Evolutionary conservation across 2,329 filamentous ascomycete genomes (phyloP), one percentile per base, ranked within the genome.

Genomic region (Xylaria multiplex): DNA sequence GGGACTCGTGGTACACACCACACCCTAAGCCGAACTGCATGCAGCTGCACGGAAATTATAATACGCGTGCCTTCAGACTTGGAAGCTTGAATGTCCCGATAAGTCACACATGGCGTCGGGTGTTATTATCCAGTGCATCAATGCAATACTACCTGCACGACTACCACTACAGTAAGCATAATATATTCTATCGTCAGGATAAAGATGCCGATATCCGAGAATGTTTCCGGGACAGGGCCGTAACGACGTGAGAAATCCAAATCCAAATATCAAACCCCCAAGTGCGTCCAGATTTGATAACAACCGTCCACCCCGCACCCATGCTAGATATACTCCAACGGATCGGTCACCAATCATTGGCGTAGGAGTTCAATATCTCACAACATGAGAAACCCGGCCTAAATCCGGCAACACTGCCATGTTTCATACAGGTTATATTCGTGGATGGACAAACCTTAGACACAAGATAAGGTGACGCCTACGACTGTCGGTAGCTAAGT

Each of bases 131-230:
- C 27, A 32, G 43, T 35, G 40, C 45, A 43, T 59, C 35, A 4
- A 48, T 53, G 50, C 48, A 63, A 60, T 46, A 48, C 60, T 19
- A 35, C 48, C 30, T 35, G n/a, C 8, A 50, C 50, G 49, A 56
- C 50, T 30, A 14, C 30, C 16, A 13, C 30, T 59, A 60, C 64
- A 67, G 64, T 67, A 64, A 67, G 64, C 61, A 59, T 48, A 43
- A 24, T 42, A 19, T 19, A 37, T 56, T 37, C 27, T 22, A 19
- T 54, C 45, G n/a, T 48, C 37, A 43, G 45, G 22, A 24, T 46
- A 19, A 42, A n/a, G 45, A n/a, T 59, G 43, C 54, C 60, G 46
- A 57, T 50, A 64, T n/a, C 60, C 55, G 55, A 46, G 8, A 24
- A 40, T 6, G 16, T 37, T 45, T 42, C 2, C 35, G 42, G 24